Percentiles rank a stretch among this genome's conserved stretches.
Conservation (phyloP, 306 rosid genomes). For the Trifolium fragiferum region DNA sequence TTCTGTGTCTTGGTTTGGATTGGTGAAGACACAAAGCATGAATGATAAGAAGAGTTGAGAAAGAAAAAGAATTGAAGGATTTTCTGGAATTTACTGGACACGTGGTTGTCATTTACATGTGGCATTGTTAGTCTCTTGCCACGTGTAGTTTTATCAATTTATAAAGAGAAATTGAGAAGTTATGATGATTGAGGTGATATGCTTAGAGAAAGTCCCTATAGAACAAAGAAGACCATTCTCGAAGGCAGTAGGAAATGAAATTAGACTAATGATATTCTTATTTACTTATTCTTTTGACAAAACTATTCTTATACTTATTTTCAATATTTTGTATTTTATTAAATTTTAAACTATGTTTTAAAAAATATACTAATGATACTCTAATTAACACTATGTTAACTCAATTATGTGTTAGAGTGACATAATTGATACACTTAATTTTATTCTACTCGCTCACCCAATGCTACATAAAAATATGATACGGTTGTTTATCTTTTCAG, state of each 20-base stretch:
- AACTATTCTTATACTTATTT: no score
- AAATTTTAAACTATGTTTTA: no score
- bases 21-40: background rate
- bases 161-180: background rate
- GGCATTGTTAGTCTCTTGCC: conserved; percentile 36
- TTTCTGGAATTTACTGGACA: conserved; percentile 52
- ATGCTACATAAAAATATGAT: no score
- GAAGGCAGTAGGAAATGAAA: conserved; percentile 18
- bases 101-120: conserved; percentile 47
- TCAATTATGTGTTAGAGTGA: no score
- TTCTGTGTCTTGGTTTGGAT: background rate
- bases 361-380: no score
- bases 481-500: no score
- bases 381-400: no score
- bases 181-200: background rate
- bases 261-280: background rate
- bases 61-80: conserved; percentile 13
- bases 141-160: conserved; percentile 33
- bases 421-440: no score
- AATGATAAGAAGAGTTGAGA: background rate
- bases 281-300: no score
- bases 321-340: no score
- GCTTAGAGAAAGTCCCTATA: background rate
- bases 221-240: conserved; percentile 7
- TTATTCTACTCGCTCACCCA: no score